phyloP scores from a whole-genome alignment of 805 yeast species.

The Candida takata region DNA sequence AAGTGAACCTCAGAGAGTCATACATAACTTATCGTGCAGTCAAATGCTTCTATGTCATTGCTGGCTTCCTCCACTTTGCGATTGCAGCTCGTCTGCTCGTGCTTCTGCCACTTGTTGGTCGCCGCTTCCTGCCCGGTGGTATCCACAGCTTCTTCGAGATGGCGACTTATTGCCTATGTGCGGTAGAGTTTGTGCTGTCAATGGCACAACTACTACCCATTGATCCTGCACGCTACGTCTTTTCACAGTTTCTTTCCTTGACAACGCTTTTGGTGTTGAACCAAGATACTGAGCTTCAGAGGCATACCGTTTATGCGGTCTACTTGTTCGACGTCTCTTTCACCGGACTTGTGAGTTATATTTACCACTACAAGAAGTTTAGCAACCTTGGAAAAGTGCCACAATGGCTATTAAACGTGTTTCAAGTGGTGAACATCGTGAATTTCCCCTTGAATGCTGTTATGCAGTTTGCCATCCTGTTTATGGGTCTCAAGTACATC shows the following conservation, averaged over 20 bases:
- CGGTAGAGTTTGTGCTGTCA: conserved; percentile 8
- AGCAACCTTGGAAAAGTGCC: conserved; percentile 10
- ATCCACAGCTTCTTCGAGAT: conserved; percentile 52
- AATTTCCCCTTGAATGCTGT: conserved; percentile 11
- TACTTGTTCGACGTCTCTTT: conserved; percentile 7
- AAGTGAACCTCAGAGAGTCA: conserved; percentile 14
- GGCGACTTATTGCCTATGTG: not conserved
- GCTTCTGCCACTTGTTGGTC: conserved; percentile 57
- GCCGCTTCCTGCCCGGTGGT: conserved; percentile 61
- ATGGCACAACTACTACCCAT: conserved; percentile 9
- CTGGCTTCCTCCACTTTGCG: conserved; percentile 20
- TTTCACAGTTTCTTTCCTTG: conserved; percentile 7
- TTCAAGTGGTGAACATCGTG: conserved; percentile 4
- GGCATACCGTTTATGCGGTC: conserved; percentile 12
- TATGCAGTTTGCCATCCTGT: conserved; percentile 16
- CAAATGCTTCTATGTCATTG: conserved; percentile 5
- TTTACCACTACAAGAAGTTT: conserved; percentile 15
- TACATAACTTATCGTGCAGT: conserved; percentile 4
- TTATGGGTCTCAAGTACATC: conserved; percentile 12
- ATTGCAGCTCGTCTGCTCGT: conserved; percentile 39
- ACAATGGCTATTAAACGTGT: conserved; percentile 1
- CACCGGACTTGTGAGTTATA: conserved; percentile 8
- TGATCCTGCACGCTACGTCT: conserved; percentile 1
- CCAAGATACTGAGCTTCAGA: conserved; percentile 6
- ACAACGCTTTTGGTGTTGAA: conserved; percentile 2